These are phyloP conservation scores for Trypanosoma platydactyli DNA, from an alignment of 208 protist species.

Conservation along the genomic window DNA sequence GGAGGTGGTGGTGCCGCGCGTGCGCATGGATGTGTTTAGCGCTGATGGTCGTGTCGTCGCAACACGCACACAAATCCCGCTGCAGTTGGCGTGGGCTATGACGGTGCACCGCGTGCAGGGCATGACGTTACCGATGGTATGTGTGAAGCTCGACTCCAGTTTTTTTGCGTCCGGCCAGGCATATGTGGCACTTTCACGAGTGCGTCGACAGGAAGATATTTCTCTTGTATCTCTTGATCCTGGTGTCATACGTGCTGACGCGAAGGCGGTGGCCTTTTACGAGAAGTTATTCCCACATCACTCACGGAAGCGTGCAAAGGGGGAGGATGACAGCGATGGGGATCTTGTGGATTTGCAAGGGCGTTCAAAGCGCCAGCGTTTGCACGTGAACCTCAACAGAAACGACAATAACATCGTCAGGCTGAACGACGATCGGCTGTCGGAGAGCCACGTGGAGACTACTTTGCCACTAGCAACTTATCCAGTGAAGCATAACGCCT, in stretches of 20 bases:
- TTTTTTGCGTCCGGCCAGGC: conserved; percentile 46
- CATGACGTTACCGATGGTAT: conserved; percentile 46
- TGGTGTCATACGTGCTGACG: conserved; percentile 16
- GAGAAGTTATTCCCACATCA: conserved; percentile 19
- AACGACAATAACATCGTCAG: not conserved
- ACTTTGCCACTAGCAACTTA: not conserved
- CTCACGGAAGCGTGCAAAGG: not conserved
- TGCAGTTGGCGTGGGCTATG: conserved; percentile 85
- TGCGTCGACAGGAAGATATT: conserved; percentile 30
- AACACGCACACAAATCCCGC: conserved; percentile 59
- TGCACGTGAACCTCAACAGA: not conserved
- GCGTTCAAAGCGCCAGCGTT: conserved; percentile 1
- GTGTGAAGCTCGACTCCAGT: conserved; percentile 26
- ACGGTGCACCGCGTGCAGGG: conserved; percentile 91
- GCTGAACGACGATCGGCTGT: not conserved
- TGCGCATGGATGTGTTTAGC: conserved; percentile 33
- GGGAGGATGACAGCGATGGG: conserved; percentile 4
- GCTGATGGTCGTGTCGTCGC: conserved; percentile 12
- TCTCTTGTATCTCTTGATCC: conserved; percentile 25
- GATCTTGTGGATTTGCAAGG: conserved; percentile 17
- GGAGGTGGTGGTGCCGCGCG: conserved; percentile 39
- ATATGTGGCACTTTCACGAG: conserved; percentile 44
- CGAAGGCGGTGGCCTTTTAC: conserved; percentile 34
- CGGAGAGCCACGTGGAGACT: not conserved
- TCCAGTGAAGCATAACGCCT: not conserved